Conservation (phyloP, 2,329 filamentous ascomycete genomes). For the Tolypocladium ovalisporum region DNA sequence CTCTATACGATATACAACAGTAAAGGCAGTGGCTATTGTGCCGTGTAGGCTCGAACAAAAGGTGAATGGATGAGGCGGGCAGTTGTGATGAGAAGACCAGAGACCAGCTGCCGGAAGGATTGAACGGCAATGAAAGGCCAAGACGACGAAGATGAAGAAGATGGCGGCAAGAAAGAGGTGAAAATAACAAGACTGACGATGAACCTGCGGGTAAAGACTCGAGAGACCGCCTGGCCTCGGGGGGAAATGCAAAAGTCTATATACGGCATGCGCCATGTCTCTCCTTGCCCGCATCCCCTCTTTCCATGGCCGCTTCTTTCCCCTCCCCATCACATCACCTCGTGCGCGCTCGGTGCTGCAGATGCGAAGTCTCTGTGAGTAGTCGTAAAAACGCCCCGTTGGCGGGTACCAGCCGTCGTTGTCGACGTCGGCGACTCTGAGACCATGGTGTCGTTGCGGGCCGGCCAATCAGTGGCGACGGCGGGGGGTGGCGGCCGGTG, state of each 20-base stretch:
- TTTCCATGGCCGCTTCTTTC: not conserved
- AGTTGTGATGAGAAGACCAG: constrained; percentile 10
- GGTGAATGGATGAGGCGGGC: constrained; percentile 1
- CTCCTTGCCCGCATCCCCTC: not conserved
- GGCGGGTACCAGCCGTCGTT: not conserved
- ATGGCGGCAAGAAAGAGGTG: constrained; percentile 2
- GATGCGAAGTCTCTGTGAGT: not conserved
- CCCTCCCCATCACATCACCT: not conserved
- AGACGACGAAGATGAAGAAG: constrained; percentile 1
- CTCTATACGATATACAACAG: constrained; percentile 7
- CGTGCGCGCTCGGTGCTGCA: no score
- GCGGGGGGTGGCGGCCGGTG: not conserved
- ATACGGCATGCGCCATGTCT: constrained; percentile 1
- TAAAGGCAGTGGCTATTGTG: not conserved
- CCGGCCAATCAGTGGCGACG: constrained; percentile 4
- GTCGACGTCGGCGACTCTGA: not conserved
- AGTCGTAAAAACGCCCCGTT: not conserved
- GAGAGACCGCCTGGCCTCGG: not conserved
- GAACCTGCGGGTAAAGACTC: not conserved
- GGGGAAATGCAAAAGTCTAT: constrained; percentile 10
- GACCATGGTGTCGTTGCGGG: not conserved
- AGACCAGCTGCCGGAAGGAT: constrained; percentile 21
- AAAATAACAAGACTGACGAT: not conserved
- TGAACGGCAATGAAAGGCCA: constrained; percentile 13
- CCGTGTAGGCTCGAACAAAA: not conserved